Conservation (phyloP, 306 rosid species). For the Trichosanthes cucumerina region DNA sequence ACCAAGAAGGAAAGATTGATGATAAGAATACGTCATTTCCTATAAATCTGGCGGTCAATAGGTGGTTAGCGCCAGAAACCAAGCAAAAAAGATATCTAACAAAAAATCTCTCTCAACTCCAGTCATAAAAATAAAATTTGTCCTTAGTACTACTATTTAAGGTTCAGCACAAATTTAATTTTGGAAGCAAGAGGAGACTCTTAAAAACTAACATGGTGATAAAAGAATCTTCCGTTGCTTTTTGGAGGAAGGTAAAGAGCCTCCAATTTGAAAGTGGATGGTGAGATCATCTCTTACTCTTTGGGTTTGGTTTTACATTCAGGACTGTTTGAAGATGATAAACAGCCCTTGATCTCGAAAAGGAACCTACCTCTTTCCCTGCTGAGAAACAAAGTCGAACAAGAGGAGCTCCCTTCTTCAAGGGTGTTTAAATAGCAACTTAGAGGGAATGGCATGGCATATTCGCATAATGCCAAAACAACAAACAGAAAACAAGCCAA, state of each 20-base stretch:
- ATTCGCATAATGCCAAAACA: background rate
- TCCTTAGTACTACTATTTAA: background rate
- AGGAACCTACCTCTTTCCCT: background rate
- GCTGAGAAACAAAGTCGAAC: background rate
- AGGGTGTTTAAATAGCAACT: background rate
- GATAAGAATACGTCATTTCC: background rate
- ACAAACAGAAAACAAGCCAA: background rate
- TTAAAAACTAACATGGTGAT: background rate
- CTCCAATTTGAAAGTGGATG: background rate
- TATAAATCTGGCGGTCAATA: background rate
- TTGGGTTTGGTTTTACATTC: background rate
- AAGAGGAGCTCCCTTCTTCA: background rate
- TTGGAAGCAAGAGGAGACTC: background rate
- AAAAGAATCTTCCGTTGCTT: background rate
- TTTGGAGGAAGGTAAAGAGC: background rate
- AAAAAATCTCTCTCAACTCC: background rate
- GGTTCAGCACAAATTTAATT: background rate
- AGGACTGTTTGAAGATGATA: background rate
- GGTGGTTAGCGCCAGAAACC: background rate
- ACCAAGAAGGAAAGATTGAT: background rate
- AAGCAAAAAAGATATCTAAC: background rate
- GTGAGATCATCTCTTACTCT: background rate
- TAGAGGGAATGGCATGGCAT: background rate
- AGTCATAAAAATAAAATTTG: background rate
- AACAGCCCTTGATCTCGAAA: background rate